Base-by-base conservation (phyloP, 2,329 filamentous ascomycete species). In the Chrysoporthe deuterocubensis region DNA sequence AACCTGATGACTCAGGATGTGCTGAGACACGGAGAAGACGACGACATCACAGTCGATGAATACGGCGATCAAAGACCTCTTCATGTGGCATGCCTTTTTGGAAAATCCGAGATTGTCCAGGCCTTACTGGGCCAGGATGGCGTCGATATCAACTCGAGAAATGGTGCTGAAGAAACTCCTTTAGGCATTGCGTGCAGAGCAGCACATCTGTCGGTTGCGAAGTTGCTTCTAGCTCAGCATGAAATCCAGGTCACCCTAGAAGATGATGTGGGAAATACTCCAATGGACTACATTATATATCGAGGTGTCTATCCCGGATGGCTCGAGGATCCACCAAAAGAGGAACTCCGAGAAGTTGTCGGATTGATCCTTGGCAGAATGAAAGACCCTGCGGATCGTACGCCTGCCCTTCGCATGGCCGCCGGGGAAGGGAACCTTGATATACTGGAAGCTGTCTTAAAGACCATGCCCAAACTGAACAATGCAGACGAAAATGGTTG, bases 71-170 rank as follows among this genome's bases (percentile, higher is more conserved):
- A 52, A 3, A 26, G 48, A 26, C 48, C 48, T 52, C 48, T 26
- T 2, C 44, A 46, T 16, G 44, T 46, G 4, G 44, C 44, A 46
- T 46, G 44, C 5, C 44, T 46, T 18, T 46, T 46, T 7, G 44
- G 14, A 1, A 5, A 46, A 16, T 7, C 4, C 5, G 16, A 8
- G 18, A 4, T 18, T 7, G 44, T 18, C 14, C 1, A 46, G 13
- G 1, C 7, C 6, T 16, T 46, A 18, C 18, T 46, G 4, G 16
- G 18, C 16, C 44, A 46, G 48, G 2, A 37, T 42, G 11, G 21
- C 16, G 40, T 63, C 11, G 61, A 63, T 40, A 42, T 63, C 48
- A 63, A 63, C 46, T 63, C 61, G n/a, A 63, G 4, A 26, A 63
- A 63, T 16, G 46, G 34, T 8, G 18, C 48, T 5, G 32, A 40